Conservation (phyloP, 2,329 filamentous ascomycete genomes). For the Aspergillus chevalieri region DNA sequence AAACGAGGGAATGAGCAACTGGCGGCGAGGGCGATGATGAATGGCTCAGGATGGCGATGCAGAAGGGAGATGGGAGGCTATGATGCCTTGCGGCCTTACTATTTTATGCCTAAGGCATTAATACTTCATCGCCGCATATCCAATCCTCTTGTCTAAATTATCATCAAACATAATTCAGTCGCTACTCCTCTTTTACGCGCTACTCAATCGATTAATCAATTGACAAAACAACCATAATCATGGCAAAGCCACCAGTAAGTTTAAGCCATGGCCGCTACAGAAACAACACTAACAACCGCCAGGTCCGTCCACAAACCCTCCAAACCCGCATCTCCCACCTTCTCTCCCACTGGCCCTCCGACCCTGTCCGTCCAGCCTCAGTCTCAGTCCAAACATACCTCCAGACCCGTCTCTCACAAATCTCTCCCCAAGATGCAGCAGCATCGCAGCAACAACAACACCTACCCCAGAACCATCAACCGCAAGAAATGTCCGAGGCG, state of each 20-base stretch:
- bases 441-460: slow-evolving; percentile 2
- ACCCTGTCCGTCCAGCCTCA: slow-evolving; percentile 39
- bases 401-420: slow-evolving; percentile 24
- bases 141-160: too few species aligned
- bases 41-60: not conserved
- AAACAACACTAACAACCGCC: slow-evolving; percentile 3
- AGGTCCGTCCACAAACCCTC: slow-evolving; percentile 16
- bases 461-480: slow-evolving; percentile 12
- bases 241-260: slow-evolving; percentile 25
- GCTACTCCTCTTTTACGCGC: not conserved
- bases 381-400: slow-evolving; percentile 42
- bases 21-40: not conserved
- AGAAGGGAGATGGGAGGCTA: not conserved
- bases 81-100: not conserved
- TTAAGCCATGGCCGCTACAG: slow-evolving; percentile 7
- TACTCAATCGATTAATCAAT: not conserved
- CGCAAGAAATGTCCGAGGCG: slow-evolving; percentile 26
- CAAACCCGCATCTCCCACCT: slow-evolving; percentile 36
- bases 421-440: slow-evolving; percentile 15
- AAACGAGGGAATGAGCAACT: not conserved
- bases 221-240: slow-evolving; percentile 5
- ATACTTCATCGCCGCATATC: too few species aligned
- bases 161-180: not conserved
- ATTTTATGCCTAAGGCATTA: slow-evolving; percentile 4
- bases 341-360: slow-evolving; percentile 40